Base-by-base conservation (phyloP, 2,329 filamentous ascomycete species). In the Ophiostoma fasciatum region DNA sequence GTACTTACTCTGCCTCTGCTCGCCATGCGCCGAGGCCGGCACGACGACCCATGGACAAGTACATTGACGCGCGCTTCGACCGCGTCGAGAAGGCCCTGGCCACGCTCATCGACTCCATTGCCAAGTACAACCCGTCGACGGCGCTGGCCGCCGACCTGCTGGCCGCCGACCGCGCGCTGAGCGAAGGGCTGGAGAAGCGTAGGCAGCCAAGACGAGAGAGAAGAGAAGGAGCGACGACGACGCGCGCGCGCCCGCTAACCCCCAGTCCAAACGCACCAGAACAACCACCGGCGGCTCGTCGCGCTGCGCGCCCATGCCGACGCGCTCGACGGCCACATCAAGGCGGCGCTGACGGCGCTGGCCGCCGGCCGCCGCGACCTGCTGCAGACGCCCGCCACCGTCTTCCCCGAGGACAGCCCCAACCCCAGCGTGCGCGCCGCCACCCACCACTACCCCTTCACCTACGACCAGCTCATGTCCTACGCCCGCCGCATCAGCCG, bases 401-500 rank as follows among this genome's bases (percentile, higher is more conserved):
- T 58, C 17, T 70, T 71, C 44, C 64, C 71, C 5, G 52, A 63
- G 7, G 58, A 55, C 34, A 45, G 42, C 48, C 20, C 33, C 25
- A 44, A 17, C 27, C 42, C 15, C 21, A 14, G 21, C 28, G 41
- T 5, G 58, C 64, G 2, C 22, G 23, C 26, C 17, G 23, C 37
- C 19, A 41, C 41, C 9, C 26, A 36, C 2, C 67, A 62, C 50
- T 64, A 68, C 45, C 57, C 64, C 9, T 68, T 90, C 33, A 68
- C 68, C 4, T 82, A 84, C 50, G 67, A 74, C 30, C 78, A 87
- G 46, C 71, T 92, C 0, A 73, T 92, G 17, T 68, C 64, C 42
- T 90, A 83, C 52, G 83, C 82, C 17, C 78, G 78, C 29, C 75
- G 78, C 44, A 90, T 92, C 50, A 80, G 77, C 53, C 80, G 77